Evolutionary conservation across 768 basidiomycete species (phyloP).

Genomic region (Leccinum truebloodii): DNA sequence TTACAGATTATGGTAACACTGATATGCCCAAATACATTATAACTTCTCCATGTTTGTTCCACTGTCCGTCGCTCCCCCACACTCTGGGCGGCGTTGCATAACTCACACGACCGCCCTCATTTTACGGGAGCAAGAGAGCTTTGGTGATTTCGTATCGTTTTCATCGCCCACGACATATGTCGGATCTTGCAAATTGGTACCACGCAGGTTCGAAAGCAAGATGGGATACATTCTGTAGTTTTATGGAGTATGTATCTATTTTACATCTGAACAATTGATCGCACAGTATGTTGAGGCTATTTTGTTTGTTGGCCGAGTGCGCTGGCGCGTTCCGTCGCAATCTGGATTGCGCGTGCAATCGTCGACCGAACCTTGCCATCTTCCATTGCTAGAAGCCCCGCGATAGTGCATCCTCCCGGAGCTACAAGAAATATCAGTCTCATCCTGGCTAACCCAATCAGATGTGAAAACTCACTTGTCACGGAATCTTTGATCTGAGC

Average conservation of each 20-base stretch:
- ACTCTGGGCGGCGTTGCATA: conserved; percentile 85
- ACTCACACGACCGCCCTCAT: conserved; percentile 88
- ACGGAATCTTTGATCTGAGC: conserved; percentile 97
- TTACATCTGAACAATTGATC: neutral
- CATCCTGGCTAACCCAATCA: neutral
- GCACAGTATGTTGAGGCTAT: conserved; percentile 34
- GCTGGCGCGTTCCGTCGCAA: conserved; percentile 87
- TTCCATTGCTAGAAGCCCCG: conserved; percentile 92
- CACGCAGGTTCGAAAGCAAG: conserved; percentile 39
- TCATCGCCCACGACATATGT: conserved; percentile 38
- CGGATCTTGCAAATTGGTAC: conserved; percentile 27
- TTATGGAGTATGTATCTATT: conserved; percentile 1
- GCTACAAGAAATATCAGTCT: conserved; percentile 48
- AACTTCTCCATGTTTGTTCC: neutral
- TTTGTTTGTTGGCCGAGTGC: conserved; percentile 74
- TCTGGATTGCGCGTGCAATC: conserved; percentile 92
- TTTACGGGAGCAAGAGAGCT: conserved; percentile 86
- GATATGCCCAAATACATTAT: conserved; percentile 8
- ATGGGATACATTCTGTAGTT: conserved; percentile 28
- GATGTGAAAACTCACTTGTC: conserved; percentile 65
- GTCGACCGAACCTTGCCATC: conserved; percentile 93
- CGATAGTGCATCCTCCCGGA: conserved; percentile 97
- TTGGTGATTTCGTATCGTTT: conserved; percentile 25
- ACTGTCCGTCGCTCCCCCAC: conserved; percentile 70
- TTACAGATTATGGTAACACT: neutral